These are phyloP conservation scores for Chaetomiaceae sp. DNA, from an alignment of 2,329 filamentous ascomycete genomes.

Conservation along the genomic window DNA sequence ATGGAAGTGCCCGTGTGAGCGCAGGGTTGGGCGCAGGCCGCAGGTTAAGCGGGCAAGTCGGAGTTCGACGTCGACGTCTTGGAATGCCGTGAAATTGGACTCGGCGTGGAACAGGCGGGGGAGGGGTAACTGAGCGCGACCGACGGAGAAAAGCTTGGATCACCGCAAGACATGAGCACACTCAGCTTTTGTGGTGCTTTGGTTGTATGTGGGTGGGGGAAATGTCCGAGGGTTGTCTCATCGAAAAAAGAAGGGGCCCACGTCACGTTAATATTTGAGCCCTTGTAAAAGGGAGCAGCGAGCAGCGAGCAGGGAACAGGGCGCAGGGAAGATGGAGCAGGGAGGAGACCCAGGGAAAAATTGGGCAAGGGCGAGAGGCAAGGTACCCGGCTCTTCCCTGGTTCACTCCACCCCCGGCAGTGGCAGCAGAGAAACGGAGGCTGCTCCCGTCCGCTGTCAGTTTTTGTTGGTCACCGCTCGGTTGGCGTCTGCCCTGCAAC, in stretches of 20 bases:
- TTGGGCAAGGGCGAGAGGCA: constrained; percentile 21
- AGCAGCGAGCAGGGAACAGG: too few species aligned
- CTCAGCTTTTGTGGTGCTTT: background rate
- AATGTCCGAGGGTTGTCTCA: constrained; percentile 18
- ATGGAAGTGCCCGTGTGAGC: too few species aligned
- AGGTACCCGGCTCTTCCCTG: constrained; percentile 19
- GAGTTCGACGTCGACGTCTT: background rate
- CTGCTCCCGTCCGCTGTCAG: background rate
- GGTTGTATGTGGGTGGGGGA: constrained; percentile 14
- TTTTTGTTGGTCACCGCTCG: background rate
- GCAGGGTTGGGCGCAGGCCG: too few species aligned
- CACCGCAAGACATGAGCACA: background rate
- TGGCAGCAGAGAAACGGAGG: background rate
- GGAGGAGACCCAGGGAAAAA: constrained; percentile 8
- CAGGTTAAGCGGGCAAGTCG: too few species aligned
- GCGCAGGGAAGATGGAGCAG: too few species aligned
- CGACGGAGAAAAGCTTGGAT: background rate
- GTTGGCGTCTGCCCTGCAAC: too few species aligned
- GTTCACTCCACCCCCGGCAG: background rate
- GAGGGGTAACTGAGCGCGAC: background rate
- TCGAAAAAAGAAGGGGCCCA: constrained; percentile 18
- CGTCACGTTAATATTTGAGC: constrained; percentile 20
- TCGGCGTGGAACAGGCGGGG: background rate
- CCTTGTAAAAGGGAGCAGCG: constrained; percentile 7
- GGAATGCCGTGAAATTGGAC: constrained; percentile 9